Evolutionary conservation across 202 grass and related monocot genomes (phyloP), one percentile per base, ranked within the genome.

Genomic region (Carex arenaria): DNA sequence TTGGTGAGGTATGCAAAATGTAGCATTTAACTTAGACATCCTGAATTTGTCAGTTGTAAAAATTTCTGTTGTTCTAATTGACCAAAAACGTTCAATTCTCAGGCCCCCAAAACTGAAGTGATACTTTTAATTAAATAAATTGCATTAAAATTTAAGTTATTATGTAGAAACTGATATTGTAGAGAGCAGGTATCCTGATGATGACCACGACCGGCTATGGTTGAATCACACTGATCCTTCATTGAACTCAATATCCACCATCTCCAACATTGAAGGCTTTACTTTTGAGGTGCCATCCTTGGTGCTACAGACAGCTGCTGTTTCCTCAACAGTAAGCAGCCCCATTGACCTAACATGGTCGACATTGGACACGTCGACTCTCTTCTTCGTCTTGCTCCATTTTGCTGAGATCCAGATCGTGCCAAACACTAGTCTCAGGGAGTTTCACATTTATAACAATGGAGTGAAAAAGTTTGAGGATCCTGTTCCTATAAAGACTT

Each of bases 361-460:
- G 75, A 17, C 1, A 10, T 18, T 38, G 1, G 69, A 89, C 42
- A 19, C 23, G 10, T 80, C 70, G 56, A 82, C 54, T 53, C 66
- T 3, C 0, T 91, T 51, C 69, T 74, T 81, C 7, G 10, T 79
- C 9, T 32, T 85, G 15, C 72, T 94, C 12, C 54, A 89, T 71
- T 90, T 85, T 28, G 2, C 76, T 4, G 89, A 94, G 55, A 10
- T 94, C 38, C 34, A 83, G 36, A 13, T 3, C 0, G 1, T 82
- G 28, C 69, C 23, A 54, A 34, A 62, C 31, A 76, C 75, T 10
- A 75, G 38, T 18, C 66, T 86, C 17, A 60, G 89, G 53, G 82
- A 89, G 8, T 94, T 94, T 64, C 20, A 84, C 54, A 5, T 91
- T 32, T 64, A 64, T 73, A 20, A 85, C 26, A 84, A 94, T 65